Base-by-base conservation (phyloP, 75 land plant genomes). In the Cunninghamia lanceolata region DNA sequence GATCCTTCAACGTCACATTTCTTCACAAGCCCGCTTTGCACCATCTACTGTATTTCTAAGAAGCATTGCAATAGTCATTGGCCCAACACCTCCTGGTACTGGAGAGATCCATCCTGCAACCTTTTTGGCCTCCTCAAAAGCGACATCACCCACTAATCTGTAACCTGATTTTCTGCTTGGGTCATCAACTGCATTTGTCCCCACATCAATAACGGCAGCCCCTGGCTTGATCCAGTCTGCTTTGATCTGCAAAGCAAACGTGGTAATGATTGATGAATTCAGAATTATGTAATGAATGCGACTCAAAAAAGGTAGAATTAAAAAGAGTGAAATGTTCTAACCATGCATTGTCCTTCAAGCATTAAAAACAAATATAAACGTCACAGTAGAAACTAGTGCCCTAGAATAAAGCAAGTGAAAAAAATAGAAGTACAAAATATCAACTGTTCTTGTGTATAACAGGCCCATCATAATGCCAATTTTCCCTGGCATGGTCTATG, bases 11-110 rank as follows among this genome's bases (percentile, higher is more conserved):
- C 82, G 2, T 43, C 46, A 80, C 25, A 13, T 45, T 80, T 80
- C 50, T 80, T 43, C 82, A 80, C 82, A 84, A 32, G 71, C 86
- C 34, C 92, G 87, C 86, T 93, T 93, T 14, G 97, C 97, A 83
- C 91, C 89, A 35, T 94, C 96, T 85, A 93, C 76, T 21, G 96
- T 93, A 76, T 96, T 96, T 87, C 83, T 90, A 66, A 96, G 93
- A 46, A 96, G 88, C 97, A 96, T 96, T 53, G 97, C 96, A 46
- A 96, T 93, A 32, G 97, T 96, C 97, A 96, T 93, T 42, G 97
- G 97, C 17, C 97, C 97, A 35, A 96, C 97, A 36, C 97, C 97
- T 11, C 97, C 97, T 42, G 97, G 97, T 70, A 96, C 97, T 7
- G 97, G 96, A 36, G 96, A 94, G 43, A 96, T 84, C 79, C 83